Conservation (phyloP, 148 eudicot genomes). For the Limonium bicolor region DNA sequence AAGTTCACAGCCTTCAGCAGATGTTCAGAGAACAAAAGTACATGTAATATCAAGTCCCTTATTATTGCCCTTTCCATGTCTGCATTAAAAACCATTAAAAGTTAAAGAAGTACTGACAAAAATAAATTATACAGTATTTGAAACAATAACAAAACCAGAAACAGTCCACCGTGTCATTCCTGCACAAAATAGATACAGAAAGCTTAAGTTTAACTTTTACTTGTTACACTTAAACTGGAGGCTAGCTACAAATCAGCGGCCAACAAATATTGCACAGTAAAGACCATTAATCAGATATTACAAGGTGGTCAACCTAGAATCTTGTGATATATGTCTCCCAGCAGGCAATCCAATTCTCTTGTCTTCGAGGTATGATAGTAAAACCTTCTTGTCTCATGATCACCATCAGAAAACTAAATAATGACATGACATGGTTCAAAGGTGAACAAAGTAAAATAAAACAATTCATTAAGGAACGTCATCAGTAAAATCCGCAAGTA, state of each 20-base stretch:
- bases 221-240: too few species aligned
- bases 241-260: too few species aligned
- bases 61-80: slow-evolving; percentile 99
- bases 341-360: slow-evolving; percentile 73
- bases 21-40: slow-evolving; percentile 56
- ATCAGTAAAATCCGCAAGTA: too few species aligned
- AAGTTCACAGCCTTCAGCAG: slow-evolving; percentile 68
- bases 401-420: slow-evolving; percentile 78
- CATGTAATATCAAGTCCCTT: slow-evolving; percentile 75
- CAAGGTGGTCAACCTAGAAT: slow-evolving; percentile 51
- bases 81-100: slow-evolving; percentile 11
- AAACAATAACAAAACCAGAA: too few species aligned
- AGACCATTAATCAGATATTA: slow-evolving; percentile 9
- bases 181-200: too few species aligned
- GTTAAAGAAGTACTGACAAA: too few species aligned
- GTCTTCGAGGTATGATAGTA: slow-evolving; percentile 90
- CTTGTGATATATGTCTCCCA: slow-evolving; percentile 95
- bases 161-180: too few species aligned
- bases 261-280: too few species aligned
- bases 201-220: too few species aligned
- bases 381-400: slow-evolving; percentile 46
- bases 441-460: not conserved
- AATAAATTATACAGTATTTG: too few species aligned
- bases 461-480: too few species aligned
- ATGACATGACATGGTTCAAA: slow-evolving; percentile 6